Conservation (phyloP, 2,329 filamentous ascomycete genomes). For the Aureobasidium subglaciale region DNA sequence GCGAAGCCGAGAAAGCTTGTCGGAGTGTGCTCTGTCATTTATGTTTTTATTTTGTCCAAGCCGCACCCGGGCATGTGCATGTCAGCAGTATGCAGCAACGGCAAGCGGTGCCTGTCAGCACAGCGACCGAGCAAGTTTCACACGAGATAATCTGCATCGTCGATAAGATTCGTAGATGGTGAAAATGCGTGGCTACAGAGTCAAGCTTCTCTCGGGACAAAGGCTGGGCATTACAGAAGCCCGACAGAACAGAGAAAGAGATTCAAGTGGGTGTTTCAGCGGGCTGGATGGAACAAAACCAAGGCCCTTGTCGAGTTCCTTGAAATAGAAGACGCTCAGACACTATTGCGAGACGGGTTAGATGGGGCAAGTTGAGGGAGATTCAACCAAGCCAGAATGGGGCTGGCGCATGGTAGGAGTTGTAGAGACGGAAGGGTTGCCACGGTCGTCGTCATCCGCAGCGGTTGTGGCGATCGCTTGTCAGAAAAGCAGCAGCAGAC, state of each 20-base stretch:
- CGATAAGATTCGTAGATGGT: neutral
- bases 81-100: constrained; percentile 8
- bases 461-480: constrained; percentile 9
- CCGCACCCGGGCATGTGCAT: constrained; percentile 7
- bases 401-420: neutral
- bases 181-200: neutral
- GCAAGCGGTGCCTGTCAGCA: constrained; percentile 8
- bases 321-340: constrained; percentile 12
- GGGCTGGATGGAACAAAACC: neutral
- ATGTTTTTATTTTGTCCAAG: no score
- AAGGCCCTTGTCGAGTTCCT: constrained; percentile 2
- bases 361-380: constrained; percentile 7
- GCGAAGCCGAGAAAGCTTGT: neutral
- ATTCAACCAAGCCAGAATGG: constrained; percentile 10
- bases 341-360: constrained; percentile 8
- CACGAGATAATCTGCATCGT: neutral
- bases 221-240: neutral
- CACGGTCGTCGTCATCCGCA: constrained; percentile 7
- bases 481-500: neutral
- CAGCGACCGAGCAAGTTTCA: neutral
- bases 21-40: neutral
- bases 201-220: neutral
- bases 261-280: constrained; percentile 2
- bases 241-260: neutral
- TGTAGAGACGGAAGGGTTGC: constrained; percentile 6